These are phyloP conservation scores for Oryza meyeriana DNA, from an alignment of 176 grass and related monocot species.

Conservation along the genomic window DNA sequence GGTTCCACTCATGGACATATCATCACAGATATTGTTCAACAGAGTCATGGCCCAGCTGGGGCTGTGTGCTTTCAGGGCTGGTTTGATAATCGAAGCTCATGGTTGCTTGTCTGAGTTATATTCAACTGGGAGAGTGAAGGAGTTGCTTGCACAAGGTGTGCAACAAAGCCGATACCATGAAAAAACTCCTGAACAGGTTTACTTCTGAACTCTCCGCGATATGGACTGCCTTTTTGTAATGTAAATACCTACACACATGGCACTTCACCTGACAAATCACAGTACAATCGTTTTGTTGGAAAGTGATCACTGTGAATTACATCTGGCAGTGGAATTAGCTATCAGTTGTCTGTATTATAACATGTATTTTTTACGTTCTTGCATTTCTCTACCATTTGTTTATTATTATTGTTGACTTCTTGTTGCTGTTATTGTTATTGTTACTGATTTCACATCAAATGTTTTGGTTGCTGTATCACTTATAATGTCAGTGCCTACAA, in stretches of 20 bases:
- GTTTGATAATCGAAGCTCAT: slow-evolving; percentile 87
- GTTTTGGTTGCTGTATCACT: background rate
- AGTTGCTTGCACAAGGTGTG: slow-evolving; percentile 92
- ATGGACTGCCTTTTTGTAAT: background rate
- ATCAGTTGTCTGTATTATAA: background rate
- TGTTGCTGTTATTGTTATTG: too few relatives aligned
- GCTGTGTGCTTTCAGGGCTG: slow-evolving; percentile 81
- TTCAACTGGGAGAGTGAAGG: slow-evolving; percentile 80
- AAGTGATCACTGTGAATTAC: background rate
- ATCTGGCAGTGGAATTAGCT: background rate
- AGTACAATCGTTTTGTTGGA: background rate
- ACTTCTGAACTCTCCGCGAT: background rate
- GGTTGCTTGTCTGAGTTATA: slow-evolving; percentile 85
- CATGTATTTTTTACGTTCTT: background rate
- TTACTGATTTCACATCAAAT: background rate
- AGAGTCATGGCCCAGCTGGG: slow-evolving; percentile 91
- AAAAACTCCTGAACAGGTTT: slow-evolving; percentile 96
- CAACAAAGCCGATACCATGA: slow-evolving; percentile 92
- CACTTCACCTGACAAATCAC: background rate
- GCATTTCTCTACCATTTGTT: background rate
- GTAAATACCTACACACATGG: background rate
- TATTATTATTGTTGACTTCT: background rate
- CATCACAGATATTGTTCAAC: slow-evolving; percentile 91
- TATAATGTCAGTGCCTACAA: background rate
- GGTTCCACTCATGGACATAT: slow-evolving; percentile 92